Evolutionary conservation across 2,329 filamentous ascomycete genomes (phyloP).

Genomic region (Diaporthe capsici): DNA sequence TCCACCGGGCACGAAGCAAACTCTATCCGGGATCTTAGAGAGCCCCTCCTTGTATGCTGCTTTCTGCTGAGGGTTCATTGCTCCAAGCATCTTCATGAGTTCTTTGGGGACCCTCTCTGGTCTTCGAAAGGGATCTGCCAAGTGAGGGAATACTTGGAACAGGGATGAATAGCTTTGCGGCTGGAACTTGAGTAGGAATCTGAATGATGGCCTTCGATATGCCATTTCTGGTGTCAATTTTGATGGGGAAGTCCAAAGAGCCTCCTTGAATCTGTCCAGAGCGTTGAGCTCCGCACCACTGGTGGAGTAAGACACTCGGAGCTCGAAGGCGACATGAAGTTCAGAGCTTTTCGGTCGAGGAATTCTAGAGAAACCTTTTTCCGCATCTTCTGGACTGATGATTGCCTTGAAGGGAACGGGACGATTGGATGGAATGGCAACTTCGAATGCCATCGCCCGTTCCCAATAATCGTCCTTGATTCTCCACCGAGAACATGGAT

Average conservation of each 20-base stretch:
- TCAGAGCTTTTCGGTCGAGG: background rate
- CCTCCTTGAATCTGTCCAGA: background rate
- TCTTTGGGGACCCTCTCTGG: background rate
- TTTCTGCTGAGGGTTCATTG: background rate
- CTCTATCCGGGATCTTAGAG: background rate
- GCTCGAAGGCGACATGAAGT: background rate
- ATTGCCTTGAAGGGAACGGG: background rate
- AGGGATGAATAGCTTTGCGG: background rate
- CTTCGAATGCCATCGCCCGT: background rate
- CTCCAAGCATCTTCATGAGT: background rate
- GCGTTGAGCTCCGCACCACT: constrained; percentile 1
- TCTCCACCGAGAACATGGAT: background rate
- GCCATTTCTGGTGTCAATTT: background rate
- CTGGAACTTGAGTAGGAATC: background rate
- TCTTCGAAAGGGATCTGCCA: background rate
- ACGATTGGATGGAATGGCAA: background rate
- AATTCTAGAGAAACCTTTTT: background rate
- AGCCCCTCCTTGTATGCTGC: background rate
- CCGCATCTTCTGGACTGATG: background rate
- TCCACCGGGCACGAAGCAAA: background rate
- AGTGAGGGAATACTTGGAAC: background rate
- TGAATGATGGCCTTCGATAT: background rate
- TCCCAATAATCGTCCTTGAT: background rate
- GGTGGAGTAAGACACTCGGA: constrained; percentile 3
- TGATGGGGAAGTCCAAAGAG: background rate